Base-by-base conservation (phyloP, 164 flowering plant species). In the Santalum album region DNA sequence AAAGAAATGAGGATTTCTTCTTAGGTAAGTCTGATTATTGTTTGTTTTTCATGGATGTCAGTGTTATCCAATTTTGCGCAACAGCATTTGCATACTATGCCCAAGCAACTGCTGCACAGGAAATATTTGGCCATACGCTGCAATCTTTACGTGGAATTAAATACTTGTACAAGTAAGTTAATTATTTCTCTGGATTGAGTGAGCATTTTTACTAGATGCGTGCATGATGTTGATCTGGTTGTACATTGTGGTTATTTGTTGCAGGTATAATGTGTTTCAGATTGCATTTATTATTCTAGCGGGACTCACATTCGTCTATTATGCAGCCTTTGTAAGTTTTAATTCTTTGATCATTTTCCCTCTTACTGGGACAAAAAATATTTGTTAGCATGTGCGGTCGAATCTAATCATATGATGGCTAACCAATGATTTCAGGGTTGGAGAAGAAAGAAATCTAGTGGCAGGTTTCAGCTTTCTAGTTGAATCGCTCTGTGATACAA, bases 61-160 rank as follows among this genome's bases (percentile, higher is more conserved):
- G 99, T 78, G 96, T 90, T 60, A 94, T 94, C 54, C 99, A 94
- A 68, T 94, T 92, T 71, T 89, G 99, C 18, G 67, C 97, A 45
- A 87, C 92, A 0, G 97, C 99, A 57, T 90, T 90, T 81, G 97
- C 75, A 49, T 90, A 83, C 71, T 90, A 90, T 77, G 87, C 99
- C 56, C 96, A 85, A 79, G 99, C 97, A 54, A 94, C 99, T 66
- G 92, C 97, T 5, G 99, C 97, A 22, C 95, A 87, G 57, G 99
- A 94, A 78, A 94, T 94, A 57, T 87, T 90, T 69, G 99, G 96
- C 54, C 99, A 94, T 76, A 94, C 97, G 10, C 66, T 94, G 74
- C 74, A 94, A 70, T 90, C 99, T 46, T 92, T 94, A 25, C 86
- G 92, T 17, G 96, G 96, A 65, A 87, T 94, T 60, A 87, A 77